Conservation (phyloP, 163 green algal species). For the Prototheca wickerhamii region DNA sequence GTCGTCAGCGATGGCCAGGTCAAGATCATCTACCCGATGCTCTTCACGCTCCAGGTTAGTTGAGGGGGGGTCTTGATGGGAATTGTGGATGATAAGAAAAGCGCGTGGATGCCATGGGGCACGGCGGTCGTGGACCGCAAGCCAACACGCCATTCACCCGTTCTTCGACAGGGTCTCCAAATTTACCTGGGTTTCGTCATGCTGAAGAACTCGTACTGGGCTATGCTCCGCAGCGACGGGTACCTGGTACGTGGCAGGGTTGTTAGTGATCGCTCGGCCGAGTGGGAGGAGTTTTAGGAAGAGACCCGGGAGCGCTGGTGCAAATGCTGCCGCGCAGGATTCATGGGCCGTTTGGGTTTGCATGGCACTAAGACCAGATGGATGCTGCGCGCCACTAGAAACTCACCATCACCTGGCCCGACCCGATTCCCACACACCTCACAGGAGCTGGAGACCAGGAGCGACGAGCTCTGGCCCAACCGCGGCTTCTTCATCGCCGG, state of each 20-base stretch:
- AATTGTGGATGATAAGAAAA: neutral
- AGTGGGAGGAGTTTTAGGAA: too few species aligned
- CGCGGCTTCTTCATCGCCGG: constrained; percentile 57
- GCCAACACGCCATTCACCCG: too few species aligned
- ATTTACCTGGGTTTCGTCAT: constrained; percentile 67
- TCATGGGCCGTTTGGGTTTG: too few species aligned
- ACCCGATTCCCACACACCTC: neutral
- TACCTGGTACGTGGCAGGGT: constrained; percentile 41
- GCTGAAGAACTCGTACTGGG: constrained; percentile 41
- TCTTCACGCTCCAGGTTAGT: constrained; percentile 61
- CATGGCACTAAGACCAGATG: too few species aligned
- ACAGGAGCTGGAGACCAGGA: constrained; percentile 39
- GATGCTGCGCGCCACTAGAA: too few species aligned
- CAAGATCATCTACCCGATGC: constrained; percentile 82
- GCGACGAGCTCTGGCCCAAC: constrained; percentile 77
- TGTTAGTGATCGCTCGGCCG: neutral
- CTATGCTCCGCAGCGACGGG: constrained; percentile 53
- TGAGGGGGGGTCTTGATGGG: neutral
- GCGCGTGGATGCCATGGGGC: neutral
- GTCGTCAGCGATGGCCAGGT: constrained; percentile 70
- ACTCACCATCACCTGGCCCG: neutral
- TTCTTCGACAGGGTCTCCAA: constrained; percentile 17
- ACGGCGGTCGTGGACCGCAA: neutral
- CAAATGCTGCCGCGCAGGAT: too few species aligned
- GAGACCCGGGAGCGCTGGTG: too few species aligned